Evolutionary conservation across 352 stramenopile genomes (phyloP).

Genomic region (Phytophthora ramorum): DNA sequence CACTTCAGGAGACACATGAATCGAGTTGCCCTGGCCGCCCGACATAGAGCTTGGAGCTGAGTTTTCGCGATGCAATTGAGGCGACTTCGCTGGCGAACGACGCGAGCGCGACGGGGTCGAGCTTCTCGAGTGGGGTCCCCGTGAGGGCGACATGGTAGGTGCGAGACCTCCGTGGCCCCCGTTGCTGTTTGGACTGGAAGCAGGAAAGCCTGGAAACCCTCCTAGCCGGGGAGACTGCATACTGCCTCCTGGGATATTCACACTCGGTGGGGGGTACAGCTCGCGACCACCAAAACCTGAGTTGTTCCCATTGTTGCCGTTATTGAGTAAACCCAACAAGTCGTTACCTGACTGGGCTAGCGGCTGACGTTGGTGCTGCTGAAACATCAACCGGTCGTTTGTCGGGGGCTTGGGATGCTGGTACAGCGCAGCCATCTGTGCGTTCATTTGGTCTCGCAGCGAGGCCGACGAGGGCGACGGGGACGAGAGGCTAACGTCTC

Average conservation of each 20-base stretch:
- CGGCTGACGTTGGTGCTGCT: conserved; percentile 40
- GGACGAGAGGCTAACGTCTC: conserved; percentile 27
- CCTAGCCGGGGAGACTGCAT: conserved; percentile 24
- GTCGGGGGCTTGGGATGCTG: conserved; percentile 35
- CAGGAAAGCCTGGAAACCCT: conserved; percentile 26
- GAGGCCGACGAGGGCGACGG: conserved; percentile 34
- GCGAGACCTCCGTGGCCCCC: conserved; percentile 11
- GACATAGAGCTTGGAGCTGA: conserved; percentile 28
- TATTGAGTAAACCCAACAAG: conserved; percentile 50
- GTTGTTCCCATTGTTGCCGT: conserved; percentile 24
- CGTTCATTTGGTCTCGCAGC: conserved; percentile 80
- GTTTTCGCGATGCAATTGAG: conserved; percentile 44
- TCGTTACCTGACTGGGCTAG: conserved; percentile 45
- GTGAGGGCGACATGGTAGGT: conserved; percentile 28
- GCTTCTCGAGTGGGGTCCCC: conserved; percentile 28
- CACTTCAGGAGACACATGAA: conserved; percentile 63
- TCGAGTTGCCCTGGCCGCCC: conserved; percentile 34
- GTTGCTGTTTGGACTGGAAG: conserved; percentile 16
- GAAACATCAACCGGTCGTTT: conserved; percentile 31
- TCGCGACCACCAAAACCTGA: conserved; percentile 18
- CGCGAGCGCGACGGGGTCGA: conserved; percentile 42
- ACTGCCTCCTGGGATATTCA: conserved; percentile 16
- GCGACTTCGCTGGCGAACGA: conserved; percentile 48
- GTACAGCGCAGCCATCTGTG: conserved; percentile 80
- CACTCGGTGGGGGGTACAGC: conserved; percentile 15